phyloP scores from a whole-genome alignment of 352 stramenopile species.

The Aphanomyces astaci region DNA sequence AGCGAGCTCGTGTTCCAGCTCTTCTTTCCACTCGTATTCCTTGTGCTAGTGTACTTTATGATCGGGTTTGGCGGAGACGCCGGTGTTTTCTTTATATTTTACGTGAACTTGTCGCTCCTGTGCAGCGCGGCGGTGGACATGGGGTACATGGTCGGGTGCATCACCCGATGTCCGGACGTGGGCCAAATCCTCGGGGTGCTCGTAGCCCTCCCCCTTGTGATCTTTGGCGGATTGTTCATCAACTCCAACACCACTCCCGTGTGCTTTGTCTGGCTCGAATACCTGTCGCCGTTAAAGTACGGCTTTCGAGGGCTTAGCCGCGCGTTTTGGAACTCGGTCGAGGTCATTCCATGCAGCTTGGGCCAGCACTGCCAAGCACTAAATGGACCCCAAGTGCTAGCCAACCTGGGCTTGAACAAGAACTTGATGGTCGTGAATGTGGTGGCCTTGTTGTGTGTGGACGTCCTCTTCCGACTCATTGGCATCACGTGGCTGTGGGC shows the following conservation, averaged over 20 bases:
- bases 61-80: conserved; percentile 32
- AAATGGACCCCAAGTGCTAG: conserved; percentile 35
- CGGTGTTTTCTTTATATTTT: conserved; percentile 33
- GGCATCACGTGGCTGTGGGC: conserved; percentile 32
- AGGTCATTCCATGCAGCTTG: conserved; percentile 32
- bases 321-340: conserved; percentile 37
- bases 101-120: conserved; percentile 28
- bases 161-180: conserved; percentile 30
- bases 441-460: conserved; percentile 31
- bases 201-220: conserved; percentile 35
- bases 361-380: conserved; percentile 32
- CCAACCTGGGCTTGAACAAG: conserved; percentile 39
- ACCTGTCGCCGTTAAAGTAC: conserved; percentile 43
- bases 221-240: conserved; percentile 42
- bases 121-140: conserved; percentile 24
- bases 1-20: conserved; percentile 34
- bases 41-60: conserved; percentile 36
- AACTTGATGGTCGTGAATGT: conserved; percentile 27
- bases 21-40: conserved; percentile 30
- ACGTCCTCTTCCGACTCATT: conserved; percentile 32
- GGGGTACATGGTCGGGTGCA: conserved; percentile 36
- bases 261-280: conserved; percentile 43
- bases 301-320: conserved; percentile 43
- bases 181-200: conserved; percentile 33
- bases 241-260: conserved; percentile 34